A percentile compares a stretch with the other conserved stretches of the same genome.
Conservation (phyloP, 306 rosid genomes). For the Ziziphus jujuba region DNA sequence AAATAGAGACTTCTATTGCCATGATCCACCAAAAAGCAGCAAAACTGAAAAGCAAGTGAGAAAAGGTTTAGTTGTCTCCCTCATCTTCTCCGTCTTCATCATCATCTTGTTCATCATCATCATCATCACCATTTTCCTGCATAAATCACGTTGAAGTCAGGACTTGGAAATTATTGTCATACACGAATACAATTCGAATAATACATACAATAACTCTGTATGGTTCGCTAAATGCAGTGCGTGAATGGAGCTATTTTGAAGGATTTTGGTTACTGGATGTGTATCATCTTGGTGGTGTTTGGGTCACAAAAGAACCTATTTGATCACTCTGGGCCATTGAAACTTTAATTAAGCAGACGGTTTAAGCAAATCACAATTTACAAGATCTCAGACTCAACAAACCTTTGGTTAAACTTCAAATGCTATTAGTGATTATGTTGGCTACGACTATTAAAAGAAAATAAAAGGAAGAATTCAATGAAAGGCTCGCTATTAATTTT, state of each 20-base stretch:
- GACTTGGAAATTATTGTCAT: neutral
- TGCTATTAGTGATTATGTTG: too few relatives aligned
- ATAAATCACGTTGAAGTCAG: neutral
- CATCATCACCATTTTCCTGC: slow-evolving; percentile 36
- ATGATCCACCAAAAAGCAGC: slow-evolving; percentile 4
- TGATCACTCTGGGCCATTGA: too few relatives aligned
- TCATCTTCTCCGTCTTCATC: slow-evolving; percentile 16
- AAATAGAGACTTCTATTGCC: neutral
- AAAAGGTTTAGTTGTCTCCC: slow-evolving; percentile 20
- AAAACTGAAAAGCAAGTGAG: neutral
- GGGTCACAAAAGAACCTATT: too few relatives aligned
- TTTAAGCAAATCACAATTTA: neutral
- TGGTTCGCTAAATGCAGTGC: neutral
- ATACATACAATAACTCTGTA: neutral
- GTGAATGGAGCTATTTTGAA: neutral
- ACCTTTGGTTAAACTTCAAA: too few relatives aligned
- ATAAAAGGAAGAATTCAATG: too few relatives aligned
- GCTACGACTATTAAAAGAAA: too few relatives aligned
- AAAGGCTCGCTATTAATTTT: too few relatives aligned
- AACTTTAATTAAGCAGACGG: neutral
- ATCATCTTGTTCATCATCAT: slow-evolving; percentile 3
- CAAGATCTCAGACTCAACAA: neutral
- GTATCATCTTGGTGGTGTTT: too few relatives aligned
- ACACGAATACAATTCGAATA: neutral
- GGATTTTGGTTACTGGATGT: too few relatives aligned